Evolutionary conservation across 179 eudicot species (phyloP), one percentile per base, ranked within the genome.

Genomic region (Drosera spatulata): DNA sequence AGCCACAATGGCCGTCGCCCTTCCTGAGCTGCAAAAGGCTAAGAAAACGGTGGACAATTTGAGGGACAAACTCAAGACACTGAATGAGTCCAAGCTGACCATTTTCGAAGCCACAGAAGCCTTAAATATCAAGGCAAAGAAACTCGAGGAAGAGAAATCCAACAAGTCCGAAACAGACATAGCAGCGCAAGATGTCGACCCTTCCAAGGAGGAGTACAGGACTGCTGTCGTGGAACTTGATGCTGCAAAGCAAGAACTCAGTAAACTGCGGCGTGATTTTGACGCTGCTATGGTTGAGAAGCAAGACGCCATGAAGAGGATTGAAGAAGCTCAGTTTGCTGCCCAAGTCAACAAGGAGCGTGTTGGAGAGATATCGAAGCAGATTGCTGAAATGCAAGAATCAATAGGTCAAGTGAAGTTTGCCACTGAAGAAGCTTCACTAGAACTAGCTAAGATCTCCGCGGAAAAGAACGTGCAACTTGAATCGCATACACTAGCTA

Each of bases 221-320:
- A 82, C 79, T 53, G 72, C 82, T 42, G 60, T 79, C 8, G 78
- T 61, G 4, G 90, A 93, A 67, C 93, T 93, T 22, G 84, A 60
- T 66, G 79, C 81, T 2, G 73, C 74, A 8, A 89, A 93, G 61
- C 90, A 93, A 59, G 85, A 84, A 68, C 86, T 89, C 6, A 82
- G 78, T 44, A 86, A 39, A 45, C 50, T 82, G 55, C 73, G 79
- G 11, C 80, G 81, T 67, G 90, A 93, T 46, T 82, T 75, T 10
- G 82, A 89, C 6, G 73, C 70, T 0, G 82, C 86, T 7, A 37
- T 71, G 59, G 88, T 76, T 50, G 80, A 67, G n/a, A 89, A 86
- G 66, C 5, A 63, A 0, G 58, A 69, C 37, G 84, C 89, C 9
- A 70, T 76, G 45, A 81, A 80, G 60, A 50, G 66, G 47, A 77